Conservation (phyloP, 2,329 filamentous ascomycete genomes). For the Sphaerulina musiva region DNA sequence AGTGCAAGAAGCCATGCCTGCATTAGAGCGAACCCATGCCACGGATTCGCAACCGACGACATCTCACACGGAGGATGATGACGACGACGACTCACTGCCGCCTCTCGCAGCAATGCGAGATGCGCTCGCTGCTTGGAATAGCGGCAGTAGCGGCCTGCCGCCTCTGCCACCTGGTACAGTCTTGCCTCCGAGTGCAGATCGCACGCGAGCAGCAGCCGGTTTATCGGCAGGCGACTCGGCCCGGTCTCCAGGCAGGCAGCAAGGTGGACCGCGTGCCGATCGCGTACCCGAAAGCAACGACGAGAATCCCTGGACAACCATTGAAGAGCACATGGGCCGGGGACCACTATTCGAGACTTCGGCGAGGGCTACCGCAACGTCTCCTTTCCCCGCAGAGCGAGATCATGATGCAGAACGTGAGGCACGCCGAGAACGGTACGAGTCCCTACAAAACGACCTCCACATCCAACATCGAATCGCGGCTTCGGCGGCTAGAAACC, state of each 20-base stretch:
- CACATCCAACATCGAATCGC: constrained; percentile 17
- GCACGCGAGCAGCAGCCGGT: constrained; percentile 1
- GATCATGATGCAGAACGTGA: constrained; percentile 6
- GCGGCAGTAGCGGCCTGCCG: neutral
- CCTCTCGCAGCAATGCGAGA: constrained; percentile 9
- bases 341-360: constrained; percentile 33
- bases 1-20: constrained; percentile 26
- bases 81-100: constrained; percentile 12
- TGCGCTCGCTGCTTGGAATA: constrained; percentile 2
- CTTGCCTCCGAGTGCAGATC: constrained; percentile 1
- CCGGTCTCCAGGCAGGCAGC: neutral
- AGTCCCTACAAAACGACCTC: constrained; percentile 17
- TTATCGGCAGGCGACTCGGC: neutral
- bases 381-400: constrained; percentile 16
- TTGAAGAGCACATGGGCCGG: constrained; percentile 41
- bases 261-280: constrained; percentile 13
- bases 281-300: constrained; percentile 17
- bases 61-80: constrained; percentile 7
- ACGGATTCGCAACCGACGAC: constrained; percentile 8
- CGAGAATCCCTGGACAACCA: constrained; percentile 44
- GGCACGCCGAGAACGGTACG: constrained; percentile 10
- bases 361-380: constrained; percentile 20
- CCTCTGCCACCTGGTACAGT: neutral
- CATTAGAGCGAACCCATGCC: constrained; percentile 26
- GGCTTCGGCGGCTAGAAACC: constrained; percentile 14